Percentiles rank a stretch among this genome's conserved stretches.
phyloP scores from a whole-genome alignment of 2,329 filamentous ascomycete species.

The Calonectria pauciramosa region DNA sequence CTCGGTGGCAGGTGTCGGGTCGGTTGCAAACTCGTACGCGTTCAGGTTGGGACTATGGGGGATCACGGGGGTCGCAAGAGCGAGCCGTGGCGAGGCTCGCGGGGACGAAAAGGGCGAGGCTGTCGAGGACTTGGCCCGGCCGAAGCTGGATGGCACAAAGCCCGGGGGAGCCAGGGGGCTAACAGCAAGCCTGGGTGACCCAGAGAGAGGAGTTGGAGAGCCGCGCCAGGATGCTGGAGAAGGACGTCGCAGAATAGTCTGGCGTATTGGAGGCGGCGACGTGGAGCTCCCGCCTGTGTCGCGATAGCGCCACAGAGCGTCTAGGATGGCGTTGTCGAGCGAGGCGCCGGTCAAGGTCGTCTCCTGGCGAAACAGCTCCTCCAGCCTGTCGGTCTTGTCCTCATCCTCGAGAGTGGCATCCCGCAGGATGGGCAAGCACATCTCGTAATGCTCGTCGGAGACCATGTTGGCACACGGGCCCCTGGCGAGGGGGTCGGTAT shows the following conservation, averaged over 20 bases:
- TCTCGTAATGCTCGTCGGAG: constrained; percentile 91
- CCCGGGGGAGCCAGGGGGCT: constrained; percentile 89
- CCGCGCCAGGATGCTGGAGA: constrained; percentile 96
- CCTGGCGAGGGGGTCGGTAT: constrained; percentile 21
- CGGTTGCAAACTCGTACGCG: constrained; percentile 92
- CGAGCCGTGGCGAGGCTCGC: constrained; percentile 90
- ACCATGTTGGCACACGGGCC: constrained; percentile 74
- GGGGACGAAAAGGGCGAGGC: constrained; percentile 95
- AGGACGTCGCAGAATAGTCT: constrained; percentile 89
- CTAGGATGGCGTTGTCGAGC: constrained; percentile 91
- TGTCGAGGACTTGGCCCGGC: constrained; percentile 80
- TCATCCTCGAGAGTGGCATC: constrained; percentile 89
- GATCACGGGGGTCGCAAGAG: constrained; percentile 89
- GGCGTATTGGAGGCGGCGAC: constrained; percentile 87
- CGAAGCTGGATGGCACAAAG: constrained; percentile 82
- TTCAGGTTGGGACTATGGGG: constrained; percentile 95
- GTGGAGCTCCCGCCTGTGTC: constrained; percentile 74
- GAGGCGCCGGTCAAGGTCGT: constrained; percentile 81
- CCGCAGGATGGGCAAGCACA: constrained; percentile 90
- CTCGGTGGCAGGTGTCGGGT: constrained; percentile 84
- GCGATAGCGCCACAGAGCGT: constrained; percentile 89
- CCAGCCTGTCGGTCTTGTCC: constrained; percentile 92
- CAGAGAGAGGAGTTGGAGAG: constrained; percentile 83
- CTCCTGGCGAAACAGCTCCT: constrained; percentile 86
- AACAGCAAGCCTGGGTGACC: constrained; percentile 85